Evolutionary conservation across 164 flowering plant genomes (phyloP), one percentile per base, ranked within the genome.

Genomic region (Nelumbo lutea): DNA sequence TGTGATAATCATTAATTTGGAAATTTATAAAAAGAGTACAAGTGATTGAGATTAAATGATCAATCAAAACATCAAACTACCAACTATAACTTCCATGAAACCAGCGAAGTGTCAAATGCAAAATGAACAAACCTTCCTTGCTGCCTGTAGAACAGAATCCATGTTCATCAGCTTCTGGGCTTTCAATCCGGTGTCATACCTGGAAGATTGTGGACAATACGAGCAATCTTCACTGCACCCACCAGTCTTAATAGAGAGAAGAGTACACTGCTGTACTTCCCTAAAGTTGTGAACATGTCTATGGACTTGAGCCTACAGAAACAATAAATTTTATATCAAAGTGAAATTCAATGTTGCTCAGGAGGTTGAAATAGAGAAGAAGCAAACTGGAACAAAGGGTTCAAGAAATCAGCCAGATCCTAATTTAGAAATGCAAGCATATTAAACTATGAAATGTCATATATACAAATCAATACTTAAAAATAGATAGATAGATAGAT

Each of bases 181-280:
- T 74, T 92, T 95, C 50, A 95, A 44, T 52, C 98, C 99, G 59
- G 99, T 96, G 72, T 79, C 68, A 62, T 96, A 93, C 75, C 93
- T 82, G 11, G 99, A 96, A 4, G 97, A 96, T 61, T 96, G 98
- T 68, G 99, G 99, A 72, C 99, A 96, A 71, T 96, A 96, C 0
- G 97, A 89, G 79, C 99, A 96, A 83, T 96, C 99, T 80, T 96
- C 98, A 78, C 96, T 89, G 68, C 98, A 93, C 5, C 99, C 99
- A 74, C 99, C 99, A 1, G 99, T 96, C 81, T 96, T 96, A 53
- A 96, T 79, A 6, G 99, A 96, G 40, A 96, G 87, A 59, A 96
- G 89, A 40, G 99, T 96, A 75, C 99, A 96, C 78, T 96, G 99
- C 81, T 95, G 98, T 55, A 96, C 99, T 79, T 96, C 97, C 83